Evolutionary conservation across 2,329 filamentous ascomycete genomes (phyloP), one percentile per base, ranked within the genome.

Genomic region (Botrytis pseudocinerea): DNA sequence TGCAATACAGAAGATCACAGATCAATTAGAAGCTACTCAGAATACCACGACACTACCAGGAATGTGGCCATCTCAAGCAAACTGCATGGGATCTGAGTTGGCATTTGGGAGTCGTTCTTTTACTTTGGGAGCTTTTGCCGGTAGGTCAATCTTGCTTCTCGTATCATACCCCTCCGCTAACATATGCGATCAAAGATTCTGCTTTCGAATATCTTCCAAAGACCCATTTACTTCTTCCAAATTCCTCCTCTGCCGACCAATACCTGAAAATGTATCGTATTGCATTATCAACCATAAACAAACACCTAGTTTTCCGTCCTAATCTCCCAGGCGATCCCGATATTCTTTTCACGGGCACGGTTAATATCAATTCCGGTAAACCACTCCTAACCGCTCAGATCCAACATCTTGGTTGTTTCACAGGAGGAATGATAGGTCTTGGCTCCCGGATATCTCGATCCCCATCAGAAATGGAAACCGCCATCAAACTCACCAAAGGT

Each of bases 361-460:
- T 82, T 6, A 75, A 78, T 20, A 77, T 82, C 20, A 28, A 69
- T 16, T 68, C 40, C 75, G 68, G 44, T 9, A 25, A 61, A 18
- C 57, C 72, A 38, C n/a, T 68, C 28, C 44, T 72, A 10, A 32
- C 74, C 38, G 57, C 76, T 20, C 62, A 75, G 64, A 83, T 85
- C 16, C 87, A 92, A 76, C 91, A 93, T 80, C 84, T 93, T 1
- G 87, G 87, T 4, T 94, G 92, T 80, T 94, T 92, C 78, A 84
- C 87, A 9, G 91, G 91, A 10, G 92, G 90, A 22, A 89, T 91
- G 83, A 89, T 92, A 69, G 91, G 85, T 2, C 85, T 93, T 57
- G 89, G 87, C 1, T 90, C 90, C 1, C 87, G 86, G 74, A 82
- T 93, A 46, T 87, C 92, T 74, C 78, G 84, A 64, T 83, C 82